Evolutionary conservation across 2,329 filamentous ascomycete species (phyloP).

Genomic region (Ophiostoma ulmi): DNA sequence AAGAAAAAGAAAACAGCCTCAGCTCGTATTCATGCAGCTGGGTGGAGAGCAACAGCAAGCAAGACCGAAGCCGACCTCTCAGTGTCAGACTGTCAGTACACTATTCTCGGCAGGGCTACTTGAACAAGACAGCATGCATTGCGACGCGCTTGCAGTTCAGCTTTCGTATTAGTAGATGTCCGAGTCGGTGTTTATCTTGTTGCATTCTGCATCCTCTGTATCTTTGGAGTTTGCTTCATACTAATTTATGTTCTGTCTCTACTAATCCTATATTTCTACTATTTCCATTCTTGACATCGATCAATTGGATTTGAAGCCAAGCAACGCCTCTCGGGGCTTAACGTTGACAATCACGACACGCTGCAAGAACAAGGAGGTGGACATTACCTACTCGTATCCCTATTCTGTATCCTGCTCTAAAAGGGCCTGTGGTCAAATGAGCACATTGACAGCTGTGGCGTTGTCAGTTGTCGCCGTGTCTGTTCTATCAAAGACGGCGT

Average conservation of each 20-base stretch:
- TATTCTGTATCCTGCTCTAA: not conserved
- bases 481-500: not conserved
- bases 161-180: not conserved
- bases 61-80: not conserved
- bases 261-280: not conserved
- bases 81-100: not conserved
- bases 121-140: not conserved
- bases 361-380: not conserved
- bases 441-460: slow-evolving; percentile 2
- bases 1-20: not conserved
- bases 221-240: not conserved
- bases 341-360: not conserved
- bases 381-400: not conserved
- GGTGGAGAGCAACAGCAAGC: not conserved
- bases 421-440: not conserved
- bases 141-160: slow-evolving; percentile 8
- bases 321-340: slow-evolving; percentile 9
- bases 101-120: not conserved
- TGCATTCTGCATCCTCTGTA: not conserved
- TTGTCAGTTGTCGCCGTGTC: not conserved
- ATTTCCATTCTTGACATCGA: not conserved
- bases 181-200: not conserved
- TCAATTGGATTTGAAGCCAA: not conserved
- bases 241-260: not conserved
- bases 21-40: slow-evolving; percentile 12